Evolutionary conservation across 148 eudicot species (phyloP).

Genomic region (Rhododendron griersonianum): DNA sequence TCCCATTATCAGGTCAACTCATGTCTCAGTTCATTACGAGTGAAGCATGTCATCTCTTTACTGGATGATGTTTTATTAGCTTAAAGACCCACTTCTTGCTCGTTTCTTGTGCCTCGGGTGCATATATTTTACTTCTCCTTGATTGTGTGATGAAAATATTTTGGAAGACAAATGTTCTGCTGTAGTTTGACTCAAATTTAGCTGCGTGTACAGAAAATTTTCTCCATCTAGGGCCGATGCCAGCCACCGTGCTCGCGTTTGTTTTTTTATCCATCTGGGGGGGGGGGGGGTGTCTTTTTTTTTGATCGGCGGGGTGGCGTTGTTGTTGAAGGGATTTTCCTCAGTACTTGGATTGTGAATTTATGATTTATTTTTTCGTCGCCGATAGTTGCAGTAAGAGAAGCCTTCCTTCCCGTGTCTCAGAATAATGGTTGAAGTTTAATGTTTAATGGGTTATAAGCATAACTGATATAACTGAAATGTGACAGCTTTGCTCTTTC

Average conservation of each 20-base stretch:
- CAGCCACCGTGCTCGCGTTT: neutral
- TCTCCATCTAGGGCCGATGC: neutral
- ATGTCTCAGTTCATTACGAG: neutral
- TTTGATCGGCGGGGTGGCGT: too few relatives aligned
- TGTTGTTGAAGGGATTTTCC: neutral
- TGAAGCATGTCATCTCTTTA: neutral
- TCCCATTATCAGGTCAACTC: neutral
- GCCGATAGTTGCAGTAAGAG: neutral
- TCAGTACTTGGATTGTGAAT: neutral
- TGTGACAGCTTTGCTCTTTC: constrained; percentile 8
- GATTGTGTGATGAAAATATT: neutral
- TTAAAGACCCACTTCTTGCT: neutral
- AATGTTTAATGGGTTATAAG: neutral
- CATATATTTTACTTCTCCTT: neutral
- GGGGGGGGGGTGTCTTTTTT: too few relatives aligned
- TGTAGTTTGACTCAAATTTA: neutral
- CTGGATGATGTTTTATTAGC: neutral
- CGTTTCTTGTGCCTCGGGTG: neutral
- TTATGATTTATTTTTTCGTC: neutral
- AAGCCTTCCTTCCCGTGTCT: neutral
- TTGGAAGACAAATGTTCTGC: neutral
- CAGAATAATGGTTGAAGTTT: neutral
- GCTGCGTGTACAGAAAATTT: neutral
- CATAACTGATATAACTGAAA: neutral
- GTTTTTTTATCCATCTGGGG: too few relatives aligned